phyloP scores from a whole-genome alignment of 2,329 filamentous ascomycete genomes.

The Fusarium mangiferae region DNA sequence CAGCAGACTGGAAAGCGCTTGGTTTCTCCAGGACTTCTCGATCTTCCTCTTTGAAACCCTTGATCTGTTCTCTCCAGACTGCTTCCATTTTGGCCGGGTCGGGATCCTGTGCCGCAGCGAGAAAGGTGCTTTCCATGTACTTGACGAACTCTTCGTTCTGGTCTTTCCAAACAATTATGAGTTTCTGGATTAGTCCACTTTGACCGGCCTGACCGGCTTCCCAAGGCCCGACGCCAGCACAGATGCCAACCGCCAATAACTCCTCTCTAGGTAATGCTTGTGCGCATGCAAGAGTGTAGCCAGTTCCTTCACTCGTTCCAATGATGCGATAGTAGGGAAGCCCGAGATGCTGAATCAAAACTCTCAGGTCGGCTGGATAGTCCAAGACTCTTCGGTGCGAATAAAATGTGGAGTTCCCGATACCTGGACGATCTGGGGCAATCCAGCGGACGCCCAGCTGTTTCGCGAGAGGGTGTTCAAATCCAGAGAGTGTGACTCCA shows the following conservation, averaged over 20 bases:
- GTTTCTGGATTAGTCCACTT: neutral
- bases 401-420: neutral
- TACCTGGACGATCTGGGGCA: neutral
- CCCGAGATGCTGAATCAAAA: fast-evolving
- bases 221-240: slow-evolving; percentile 1
- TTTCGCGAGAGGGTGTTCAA: neutral
- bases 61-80: neutral
- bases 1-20: neutral
- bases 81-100: neutral
- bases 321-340: neutral
- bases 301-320: neutral
- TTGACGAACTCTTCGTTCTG: neutral
- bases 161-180: neutral
- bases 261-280: neutral
- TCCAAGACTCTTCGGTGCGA: neutral
- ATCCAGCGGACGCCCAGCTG: neutral
- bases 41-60: neutral
- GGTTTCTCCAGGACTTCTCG: neutral
- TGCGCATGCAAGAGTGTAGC: neutral
- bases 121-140: neutral
- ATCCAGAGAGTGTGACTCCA: neutral
- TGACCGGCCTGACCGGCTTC: neutral
- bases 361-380: neutral
- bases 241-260: neutral
- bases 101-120: neutral